Conservation (phyloP, 768 basidiomycete species). For the Lactifluus subvellereus region DNA sequence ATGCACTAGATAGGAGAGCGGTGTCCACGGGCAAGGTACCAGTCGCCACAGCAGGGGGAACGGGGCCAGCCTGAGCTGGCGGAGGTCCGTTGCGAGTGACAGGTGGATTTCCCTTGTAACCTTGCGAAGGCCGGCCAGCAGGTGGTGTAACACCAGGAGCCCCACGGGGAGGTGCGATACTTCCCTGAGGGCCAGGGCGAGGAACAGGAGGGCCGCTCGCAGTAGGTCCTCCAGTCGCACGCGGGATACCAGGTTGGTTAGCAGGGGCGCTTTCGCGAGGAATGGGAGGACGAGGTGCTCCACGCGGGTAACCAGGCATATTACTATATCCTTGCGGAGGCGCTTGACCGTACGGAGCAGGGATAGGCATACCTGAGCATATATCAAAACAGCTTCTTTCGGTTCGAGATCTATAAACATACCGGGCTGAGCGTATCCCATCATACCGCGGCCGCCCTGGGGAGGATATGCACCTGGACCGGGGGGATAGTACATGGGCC, state of each 20-base stretch:
- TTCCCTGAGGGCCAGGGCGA: conserved; percentile 47
- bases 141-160: conserved; percentile 43
- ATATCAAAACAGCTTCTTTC: conserved; percentile 43
- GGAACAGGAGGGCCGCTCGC: conserved; percentile 45
- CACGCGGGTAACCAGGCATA: conserved; percentile 61
- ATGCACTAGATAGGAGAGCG: conserved; percentile 51
- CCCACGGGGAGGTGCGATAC: conserved; percentile 43
- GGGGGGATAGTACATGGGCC: conserved; percentile 83
- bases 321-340: conserved; percentile 71
- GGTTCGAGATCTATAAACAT: conserved; percentile 37
- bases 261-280: conserved; percentile 67
- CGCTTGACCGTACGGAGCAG: conserved; percentile 63
- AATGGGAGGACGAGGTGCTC: conserved; percentile 55
- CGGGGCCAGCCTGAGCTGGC: conserved; percentile 36
- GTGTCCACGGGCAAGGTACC: conserved; percentile 56
- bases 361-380: conserved; percentile 71
- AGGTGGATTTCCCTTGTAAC: conserved; percentile 31
- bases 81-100: conserved; percentile 32
- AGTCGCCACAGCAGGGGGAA: conserved; percentile 37
- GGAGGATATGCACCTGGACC: conserved; percentile 75
- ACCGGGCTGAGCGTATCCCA: conserved; percentile 76
- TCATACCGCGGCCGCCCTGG: conserved; percentile 67
- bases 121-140: conserved; percentile 33
- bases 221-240: conserved; percentile 56
- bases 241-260: conserved; percentile 43